Evolutionary conservation across 2,329 filamentous ascomycete genomes (phyloP), one percentile per base, ranked within the genome.

Genomic region (Colletotrichum endophyticum): DNA sequence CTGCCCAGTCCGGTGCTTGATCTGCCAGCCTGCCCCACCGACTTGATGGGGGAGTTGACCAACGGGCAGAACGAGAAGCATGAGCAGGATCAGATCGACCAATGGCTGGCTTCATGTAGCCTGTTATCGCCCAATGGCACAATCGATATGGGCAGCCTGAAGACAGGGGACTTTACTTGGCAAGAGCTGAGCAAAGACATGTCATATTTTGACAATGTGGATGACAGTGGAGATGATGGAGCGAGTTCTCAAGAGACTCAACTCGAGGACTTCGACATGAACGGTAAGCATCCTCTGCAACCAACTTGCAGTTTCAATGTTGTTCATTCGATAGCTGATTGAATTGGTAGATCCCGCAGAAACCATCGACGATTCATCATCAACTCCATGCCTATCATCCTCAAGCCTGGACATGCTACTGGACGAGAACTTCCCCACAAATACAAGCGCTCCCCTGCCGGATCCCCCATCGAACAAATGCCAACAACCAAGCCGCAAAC

Each of bases 61-160:
- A 39, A 12, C 9, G 19, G 19, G 12, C 64, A 63, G 3, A 27
- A 13, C 12, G 36, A 67, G 6, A 62, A 62, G 27, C 64, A 69
- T 16, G 71, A 73, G 7, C 36, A 68, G 36, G 57, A 73, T 39
- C 71, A 70, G n/a, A 70, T 73, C 11, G 71, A 73, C 9, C 71
- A 73, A 15, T 73, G 56, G 71, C 57, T 70, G n/a, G 56, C 56
- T 34, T 70, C 66, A 3, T 73, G 57, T 22, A 70, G 39, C 12
- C 28, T 63, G 0, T 19, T 73, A 12, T 57, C 71, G 3, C 66
- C 56, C 8, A 73, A 63, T 1, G 19, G 34, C 4, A 56, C 64
- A 13, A 34, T 63, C 4, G 36, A 73, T 8, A 15, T 57, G 12
- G 28, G 15, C 3, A 39, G 7, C 4, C 4, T 64, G 3, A 62